Conservation (phyloP, 2,329 filamentous ascomycete genomes). For the Fusarium graminum region DNA sequence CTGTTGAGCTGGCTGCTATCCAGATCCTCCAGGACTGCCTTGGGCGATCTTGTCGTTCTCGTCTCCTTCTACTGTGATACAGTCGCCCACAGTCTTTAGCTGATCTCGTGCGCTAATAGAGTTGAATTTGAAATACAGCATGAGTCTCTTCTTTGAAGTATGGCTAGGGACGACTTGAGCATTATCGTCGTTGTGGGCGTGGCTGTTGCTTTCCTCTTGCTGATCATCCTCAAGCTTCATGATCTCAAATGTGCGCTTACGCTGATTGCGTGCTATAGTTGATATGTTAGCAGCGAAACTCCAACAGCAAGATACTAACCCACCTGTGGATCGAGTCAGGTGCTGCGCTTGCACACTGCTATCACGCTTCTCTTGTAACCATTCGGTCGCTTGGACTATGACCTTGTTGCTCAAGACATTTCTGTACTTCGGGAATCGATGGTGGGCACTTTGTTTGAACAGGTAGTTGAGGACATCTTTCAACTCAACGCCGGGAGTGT, state of each 20-base stretch:
- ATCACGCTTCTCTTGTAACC: slow-evolving; percentile 8
- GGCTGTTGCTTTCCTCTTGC: background rate
- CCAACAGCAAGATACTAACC: too few relatives aligned
- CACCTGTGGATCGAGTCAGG: background rate
- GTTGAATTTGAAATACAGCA: slow-evolving; percentile 3
- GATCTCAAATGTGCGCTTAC: background rate
- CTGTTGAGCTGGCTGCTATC: background rate
- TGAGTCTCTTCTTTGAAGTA: slow-evolving; percentile 5
- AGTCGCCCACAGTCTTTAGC: background rate
- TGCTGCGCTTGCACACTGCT: too few relatives aligned
- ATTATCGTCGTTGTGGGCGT: background rate
- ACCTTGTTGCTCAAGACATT: background rate
- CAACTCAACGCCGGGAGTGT: background rate
- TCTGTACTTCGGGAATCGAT: fast-evolving
- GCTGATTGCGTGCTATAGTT: background rate
- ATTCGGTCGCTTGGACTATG: background rate
- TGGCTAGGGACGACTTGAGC: background rate
- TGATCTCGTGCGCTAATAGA: background rate
- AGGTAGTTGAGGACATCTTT: background rate
- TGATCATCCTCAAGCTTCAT: background rate
- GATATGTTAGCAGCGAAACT: background rate
- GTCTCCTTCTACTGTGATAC: slow-evolving; percentile 1
- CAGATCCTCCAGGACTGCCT: background rate
- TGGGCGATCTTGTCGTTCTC: background rate
- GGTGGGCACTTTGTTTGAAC: background rate